A percentile compares a stretch with the other conserved stretches of the same genome.
These are phyloP conservation scores for Aspergillus pseudoglaucus DNA, from an alignment of 2,329 filamentous ascomycete species.

Conservation along the genomic window DNA sequence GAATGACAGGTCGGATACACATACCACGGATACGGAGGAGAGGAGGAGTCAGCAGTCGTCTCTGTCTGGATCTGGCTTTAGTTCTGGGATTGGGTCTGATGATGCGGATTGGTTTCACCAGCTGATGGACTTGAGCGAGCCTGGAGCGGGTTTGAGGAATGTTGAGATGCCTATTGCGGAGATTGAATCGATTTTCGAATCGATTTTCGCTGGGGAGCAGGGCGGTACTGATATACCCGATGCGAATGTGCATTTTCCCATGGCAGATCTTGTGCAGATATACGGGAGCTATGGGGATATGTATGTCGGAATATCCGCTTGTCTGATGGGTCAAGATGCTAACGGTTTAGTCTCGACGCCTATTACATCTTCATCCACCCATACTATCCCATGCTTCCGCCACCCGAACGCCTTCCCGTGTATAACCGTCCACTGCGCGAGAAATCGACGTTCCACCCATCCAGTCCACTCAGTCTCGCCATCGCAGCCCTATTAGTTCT, in stretches of 20 bases:
- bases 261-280: conserved; percentile 30
- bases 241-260: not conserved
- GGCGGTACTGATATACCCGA: not conserved
- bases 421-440: conserved; percentile 9
- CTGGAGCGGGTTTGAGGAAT: conserved; percentile 44
- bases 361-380: conserved; percentile 28
- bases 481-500: conserved; percentile 22
- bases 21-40: not conserved
- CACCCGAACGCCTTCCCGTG: conserved; percentile 10
- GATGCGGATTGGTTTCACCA: conserved; percentile 11
- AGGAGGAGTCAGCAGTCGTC: not conserved
- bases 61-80: not conserved
- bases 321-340: not conserved
- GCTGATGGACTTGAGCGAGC: conserved; percentile 29
- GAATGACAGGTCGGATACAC: not conserved
- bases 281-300: conserved; percentile 39
- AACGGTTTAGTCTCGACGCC: conserved; percentile 17
- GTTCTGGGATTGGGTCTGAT: not conserved
- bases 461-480: conserved; percentile 21
- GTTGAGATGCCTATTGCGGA: conserved; percentile 43
- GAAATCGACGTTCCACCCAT: conserved; percentile 10
- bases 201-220: conserved; percentile 13
- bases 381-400: conserved; percentile 24
- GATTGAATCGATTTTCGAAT: conserved; percentile 46
- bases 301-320: conserved; percentile 21